Evolutionary conservation across 1,284 basidiomycete genomes (phyloP).

Genomic region (Somion occarium): DNA sequence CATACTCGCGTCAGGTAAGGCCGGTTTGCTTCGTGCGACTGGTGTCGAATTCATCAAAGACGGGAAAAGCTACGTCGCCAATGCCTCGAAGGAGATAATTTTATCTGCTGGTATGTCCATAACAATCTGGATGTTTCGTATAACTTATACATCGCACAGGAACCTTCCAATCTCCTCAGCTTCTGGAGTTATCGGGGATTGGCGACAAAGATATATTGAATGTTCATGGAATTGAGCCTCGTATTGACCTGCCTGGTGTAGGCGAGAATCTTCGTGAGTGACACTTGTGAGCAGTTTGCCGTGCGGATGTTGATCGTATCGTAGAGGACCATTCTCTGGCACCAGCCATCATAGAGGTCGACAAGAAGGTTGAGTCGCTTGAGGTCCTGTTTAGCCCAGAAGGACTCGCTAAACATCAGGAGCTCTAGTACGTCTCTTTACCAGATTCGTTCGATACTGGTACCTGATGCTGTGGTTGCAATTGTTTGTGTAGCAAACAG

Average conservation of each 20-base stretch:
- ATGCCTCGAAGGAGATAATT: slow-evolving; percentile 15
- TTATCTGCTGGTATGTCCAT: slow-evolving; percentile 12
- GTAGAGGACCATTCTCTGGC: slow-evolving; percentile 10
- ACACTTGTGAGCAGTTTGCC: neutral
- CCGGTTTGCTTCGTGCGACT: slow-evolving; percentile 7
- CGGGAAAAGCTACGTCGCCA: neutral
- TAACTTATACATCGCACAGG: neutral
- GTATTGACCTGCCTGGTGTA: slow-evolving; percentile 15
- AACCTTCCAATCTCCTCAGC: slow-evolving; percentile 4
- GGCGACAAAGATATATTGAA: slow-evolving; percentile 12
- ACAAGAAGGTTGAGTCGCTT: neutral
- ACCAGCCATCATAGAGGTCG: slow-evolving; percentile 5
- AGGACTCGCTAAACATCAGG: neutral
- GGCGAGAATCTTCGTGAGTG: slow-evolving; percentile 10
- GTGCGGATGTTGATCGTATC: neutral
- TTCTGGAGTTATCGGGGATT: slow-evolving; percentile 18
- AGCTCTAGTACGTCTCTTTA: slow-evolving; percentile 10
- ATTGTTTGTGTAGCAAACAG: neutral
- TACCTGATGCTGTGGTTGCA: neutral
- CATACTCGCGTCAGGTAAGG: neutral
- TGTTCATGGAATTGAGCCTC: slow-evolving; percentile 9
- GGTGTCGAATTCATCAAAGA: slow-evolving; percentile 10
- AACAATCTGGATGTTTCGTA: neutral
- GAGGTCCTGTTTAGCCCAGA: slow-evolving; percentile 8
- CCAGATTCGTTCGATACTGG: neutral